Conservation (phyloP, 2,329 filamentous ascomycete species). For the Dothidotthia symphoricarpi region DNA sequence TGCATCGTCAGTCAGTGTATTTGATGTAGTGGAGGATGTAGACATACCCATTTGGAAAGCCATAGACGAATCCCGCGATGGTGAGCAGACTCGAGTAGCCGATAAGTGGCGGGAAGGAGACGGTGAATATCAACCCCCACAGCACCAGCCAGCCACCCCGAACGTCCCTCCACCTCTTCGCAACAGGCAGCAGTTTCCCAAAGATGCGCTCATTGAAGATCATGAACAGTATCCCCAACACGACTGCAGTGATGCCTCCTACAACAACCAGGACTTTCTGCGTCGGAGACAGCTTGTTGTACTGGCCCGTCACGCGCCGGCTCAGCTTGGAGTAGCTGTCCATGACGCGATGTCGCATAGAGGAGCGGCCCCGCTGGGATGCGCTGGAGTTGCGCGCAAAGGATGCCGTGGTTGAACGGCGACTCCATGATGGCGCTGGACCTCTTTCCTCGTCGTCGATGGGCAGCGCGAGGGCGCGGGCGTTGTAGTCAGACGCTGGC, state of each 20-base stretch:
- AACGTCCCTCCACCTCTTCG: slow-evolving; percentile 73
- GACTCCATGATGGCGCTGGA: slow-evolving; percentile 54
- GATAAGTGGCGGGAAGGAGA: slow-evolving; percentile 83
- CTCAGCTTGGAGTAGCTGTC: slow-evolving; percentile 47
- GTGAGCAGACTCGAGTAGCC: slow-evolving; percentile 79
- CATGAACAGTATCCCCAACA: slow-evolving; percentile 66
- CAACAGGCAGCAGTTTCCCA: slow-evolving; percentile 67
- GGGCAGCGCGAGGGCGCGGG: slow-evolving; percentile 54
- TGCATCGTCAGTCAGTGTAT: slow-evolving; percentile 4
- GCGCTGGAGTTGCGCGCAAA: slow-evolving; percentile 43
- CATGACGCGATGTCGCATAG: slow-evolving; percentile 44
- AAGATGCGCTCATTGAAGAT: slow-evolving; percentile 81
- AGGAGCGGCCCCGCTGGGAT: slow-evolving; percentile 28
- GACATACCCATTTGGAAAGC: slow-evolving; percentile 67
- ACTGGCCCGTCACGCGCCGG: slow-evolving; percentile 50
- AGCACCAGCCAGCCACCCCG: slow-evolving; percentile 71
- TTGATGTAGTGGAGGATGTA: slow-evolving; percentile 29
- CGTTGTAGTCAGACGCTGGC: slow-evolving; percentile 50
- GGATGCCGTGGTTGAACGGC: slow-evolving; percentile 40
- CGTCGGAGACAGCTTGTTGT: slow-evolving; percentile 56
- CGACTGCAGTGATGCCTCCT: slow-evolving; percentile 52
- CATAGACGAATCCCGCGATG: slow-evolving; percentile 68
- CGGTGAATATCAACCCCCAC: slow-evolving; percentile 70
- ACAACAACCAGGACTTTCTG: slow-evolving; percentile 61
- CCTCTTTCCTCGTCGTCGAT: slow-evolving; percentile 51